phyloP scores from a whole-genome alignment of 306 rosid species.

The Betula pendula region DNA sequence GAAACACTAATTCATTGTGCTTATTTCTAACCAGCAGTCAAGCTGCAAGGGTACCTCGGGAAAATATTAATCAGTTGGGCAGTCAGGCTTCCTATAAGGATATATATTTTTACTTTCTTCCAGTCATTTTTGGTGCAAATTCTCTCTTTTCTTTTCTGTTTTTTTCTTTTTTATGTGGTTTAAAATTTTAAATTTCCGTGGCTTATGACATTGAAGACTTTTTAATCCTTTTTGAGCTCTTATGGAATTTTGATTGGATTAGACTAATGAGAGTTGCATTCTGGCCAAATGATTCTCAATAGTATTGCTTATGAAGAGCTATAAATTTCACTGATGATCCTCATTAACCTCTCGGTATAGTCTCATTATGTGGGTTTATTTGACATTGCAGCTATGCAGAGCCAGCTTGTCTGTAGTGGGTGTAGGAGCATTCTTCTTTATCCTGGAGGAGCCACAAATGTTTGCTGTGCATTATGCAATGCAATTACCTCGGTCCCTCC shows the following conservation, averaged over 20 bases:
- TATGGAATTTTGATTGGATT: neutral
- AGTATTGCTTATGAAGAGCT: neutral
- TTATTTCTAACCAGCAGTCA: too few species aligned
- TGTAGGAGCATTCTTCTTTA: conserved; percentile 89
- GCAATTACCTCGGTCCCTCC: conserved; percentile 82
- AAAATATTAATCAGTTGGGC: neutral
- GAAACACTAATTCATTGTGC: too few species aligned
- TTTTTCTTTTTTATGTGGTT: neutral
- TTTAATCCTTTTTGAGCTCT: too few species aligned
- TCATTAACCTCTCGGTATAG: neutral
- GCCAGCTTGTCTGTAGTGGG: conserved; percentile 91
- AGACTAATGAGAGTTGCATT: neutral
- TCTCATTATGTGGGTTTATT: conserved; percentile 4
- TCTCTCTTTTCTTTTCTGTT: too few species aligned
- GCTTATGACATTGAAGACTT: neutral
- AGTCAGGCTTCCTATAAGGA: neutral
- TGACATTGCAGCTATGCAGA: conserved; percentile 82
- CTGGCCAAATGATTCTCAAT: neutral
- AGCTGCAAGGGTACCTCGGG: neutral
- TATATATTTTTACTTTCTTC: neutral
- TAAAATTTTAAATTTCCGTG: too few species aligned
- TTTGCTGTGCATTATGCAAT: conserved; percentile 91
- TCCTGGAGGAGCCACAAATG: conserved; percentile 94
- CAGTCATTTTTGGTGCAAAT: too few species aligned
- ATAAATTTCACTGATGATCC: neutral